Conservation (phyloP, 2,329 filamentous ascomycete species). For the Venturia pyrina region DNA sequence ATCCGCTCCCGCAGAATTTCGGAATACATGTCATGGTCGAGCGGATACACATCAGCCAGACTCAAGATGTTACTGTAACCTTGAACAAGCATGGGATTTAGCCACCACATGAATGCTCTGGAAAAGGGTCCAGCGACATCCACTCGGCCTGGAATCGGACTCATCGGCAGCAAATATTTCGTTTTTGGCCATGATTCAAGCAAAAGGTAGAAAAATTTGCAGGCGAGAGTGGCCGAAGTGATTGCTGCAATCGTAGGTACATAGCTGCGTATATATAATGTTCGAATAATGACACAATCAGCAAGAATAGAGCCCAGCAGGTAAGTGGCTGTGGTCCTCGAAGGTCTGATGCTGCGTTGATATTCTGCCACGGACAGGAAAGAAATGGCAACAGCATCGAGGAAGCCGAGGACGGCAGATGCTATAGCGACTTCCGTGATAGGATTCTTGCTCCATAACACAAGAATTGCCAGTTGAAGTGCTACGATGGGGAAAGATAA, state of each 20-base stretch:
- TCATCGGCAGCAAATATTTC: conserved; percentile 14
- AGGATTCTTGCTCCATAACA: conserved; percentile 14
- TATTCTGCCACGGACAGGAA: not conserved
- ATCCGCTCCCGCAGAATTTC: not conserved
- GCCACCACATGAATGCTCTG: conserved; percentile 26
- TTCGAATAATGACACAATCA: conserved; percentile 17
- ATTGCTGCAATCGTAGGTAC: conserved; percentile 13
- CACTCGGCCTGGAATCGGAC: conserved; percentile 15
- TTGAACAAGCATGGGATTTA: conserved; percentile 23
- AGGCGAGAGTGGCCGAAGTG: conserved; percentile 15
- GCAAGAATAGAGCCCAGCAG: conserved; percentile 5
- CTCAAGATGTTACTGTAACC: conserved; percentile 20
- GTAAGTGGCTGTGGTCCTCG: not conserved
- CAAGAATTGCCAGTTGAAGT: conserved; percentile 14
- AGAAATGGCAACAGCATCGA: not conserved
- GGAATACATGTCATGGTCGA: conserved; percentile 13
- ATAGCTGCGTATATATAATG: conserved; percentile 16
- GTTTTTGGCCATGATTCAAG: conserved; percentile 18
- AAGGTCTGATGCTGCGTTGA: conserved; percentile 1
- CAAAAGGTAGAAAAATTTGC: conserved; percentile 16
- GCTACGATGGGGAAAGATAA: conserved; percentile 12
- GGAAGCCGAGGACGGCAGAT: not conserved
- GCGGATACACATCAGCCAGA: conserved; percentile 17
- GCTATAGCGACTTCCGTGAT: conserved; percentile 6
- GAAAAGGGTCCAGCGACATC: conserved; percentile 18